These are phyloP conservation scores for Stephanodiscus triporus DNA, from an alignment of 108 stramenopile species.

Conservation along the genomic window DNA sequence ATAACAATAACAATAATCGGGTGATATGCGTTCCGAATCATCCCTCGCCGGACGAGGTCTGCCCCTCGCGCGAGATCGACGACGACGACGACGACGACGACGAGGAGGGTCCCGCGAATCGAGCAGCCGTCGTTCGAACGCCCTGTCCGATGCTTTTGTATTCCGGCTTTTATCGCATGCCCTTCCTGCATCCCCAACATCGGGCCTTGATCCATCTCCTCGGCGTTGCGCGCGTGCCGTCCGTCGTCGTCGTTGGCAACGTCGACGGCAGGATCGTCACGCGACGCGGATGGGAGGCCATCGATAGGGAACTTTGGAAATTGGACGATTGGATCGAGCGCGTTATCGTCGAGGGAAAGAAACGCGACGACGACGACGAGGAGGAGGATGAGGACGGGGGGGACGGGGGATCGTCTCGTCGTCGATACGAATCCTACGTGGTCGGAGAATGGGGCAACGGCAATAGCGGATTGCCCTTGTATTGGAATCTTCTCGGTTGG, in stretches of 20 bases:
- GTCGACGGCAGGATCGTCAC: conserved; percentile 40
- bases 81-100: neutral
- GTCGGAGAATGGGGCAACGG: conserved; percentile 31
- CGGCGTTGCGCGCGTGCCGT: conserved; percentile 34
- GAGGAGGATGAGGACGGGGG: neutral
- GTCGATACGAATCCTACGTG: conserved; percentile 34
- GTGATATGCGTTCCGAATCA: conserved; percentile 49
- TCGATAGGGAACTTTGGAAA: conserved; percentile 32
- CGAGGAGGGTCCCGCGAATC: neutral
- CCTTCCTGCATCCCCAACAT: conserved; percentile 28
- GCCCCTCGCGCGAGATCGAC: neutral
- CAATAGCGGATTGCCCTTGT: conserved; percentile 37
- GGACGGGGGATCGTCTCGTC: neutral
- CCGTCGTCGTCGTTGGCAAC: conserved; percentile 37
- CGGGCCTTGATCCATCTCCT: conserved; percentile 29
- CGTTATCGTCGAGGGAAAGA: conserved; percentile 9
- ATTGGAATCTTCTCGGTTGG: conserved; percentile 30
- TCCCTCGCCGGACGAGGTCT: conserved; percentile 5
- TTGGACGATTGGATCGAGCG: conserved; percentile 35
- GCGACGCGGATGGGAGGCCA: conserved; percentile 47
- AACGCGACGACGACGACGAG: conserved; percentile 3
- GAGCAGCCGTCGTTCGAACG: neutral
- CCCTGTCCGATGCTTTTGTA: conserved; percentile 11
- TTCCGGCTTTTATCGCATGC: conserved; percentile 40
- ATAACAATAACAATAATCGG: conserved; percentile 13